Conservation (phyloP, 768 basidiomycete genomes). For the Gymnopilus junonius region DNA sequence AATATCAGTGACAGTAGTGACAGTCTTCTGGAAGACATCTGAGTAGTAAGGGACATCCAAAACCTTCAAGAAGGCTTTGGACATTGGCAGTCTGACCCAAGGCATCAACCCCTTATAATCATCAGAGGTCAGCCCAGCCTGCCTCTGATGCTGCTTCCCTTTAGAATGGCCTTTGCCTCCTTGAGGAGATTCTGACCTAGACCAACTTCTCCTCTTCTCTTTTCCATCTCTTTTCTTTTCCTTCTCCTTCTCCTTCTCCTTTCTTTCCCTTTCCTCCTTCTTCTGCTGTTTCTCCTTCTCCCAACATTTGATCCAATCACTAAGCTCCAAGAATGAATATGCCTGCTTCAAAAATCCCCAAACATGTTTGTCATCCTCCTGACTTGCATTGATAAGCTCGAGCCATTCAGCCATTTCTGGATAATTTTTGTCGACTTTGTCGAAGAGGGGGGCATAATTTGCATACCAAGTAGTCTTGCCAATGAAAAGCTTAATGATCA, state of each 20-base stretch:
- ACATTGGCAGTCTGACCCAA: too few species aligned
- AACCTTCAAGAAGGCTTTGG: too few species aligned
- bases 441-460: background rate
- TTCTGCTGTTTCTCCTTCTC: background rate
- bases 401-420: background rate
- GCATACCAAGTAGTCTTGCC: background rate
- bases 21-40: too few species aligned
- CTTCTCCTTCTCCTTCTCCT: background rate
- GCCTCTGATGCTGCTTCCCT: background rate
- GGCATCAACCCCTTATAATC: too few species aligned
- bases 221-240: background rate
- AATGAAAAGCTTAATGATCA: background rate
- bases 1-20: too few species aligned
- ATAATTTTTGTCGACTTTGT: background rate
- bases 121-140: background rate
- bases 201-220: too few species aligned
- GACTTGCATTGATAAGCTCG: background rate
- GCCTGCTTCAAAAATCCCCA: background rate
- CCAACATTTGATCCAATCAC: background rate
- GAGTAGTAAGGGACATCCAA: too few species aligned
- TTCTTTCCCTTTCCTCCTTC: background rate
- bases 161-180: too few species aligned
- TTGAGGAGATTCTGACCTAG: too few species aligned
- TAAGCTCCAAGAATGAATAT: background rate
- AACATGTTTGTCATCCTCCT: background rate